Conservation (phyloP, 2,329 filamentous ascomycete species). For the Penicillium sp. region DNA sequence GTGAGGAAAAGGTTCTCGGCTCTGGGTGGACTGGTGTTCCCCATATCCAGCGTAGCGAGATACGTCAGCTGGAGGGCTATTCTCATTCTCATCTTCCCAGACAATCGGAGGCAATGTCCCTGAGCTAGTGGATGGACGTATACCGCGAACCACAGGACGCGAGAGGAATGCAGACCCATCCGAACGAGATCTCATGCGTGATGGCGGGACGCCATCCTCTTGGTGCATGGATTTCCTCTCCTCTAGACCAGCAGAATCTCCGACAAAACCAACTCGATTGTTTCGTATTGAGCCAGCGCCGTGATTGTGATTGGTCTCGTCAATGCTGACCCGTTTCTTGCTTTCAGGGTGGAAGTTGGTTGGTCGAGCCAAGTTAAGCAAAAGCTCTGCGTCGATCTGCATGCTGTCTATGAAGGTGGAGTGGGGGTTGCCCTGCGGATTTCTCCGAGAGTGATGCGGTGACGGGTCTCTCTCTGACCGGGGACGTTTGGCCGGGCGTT, state of each 20-base stretch:
- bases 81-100: slow-evolving; percentile 33
- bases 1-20: slow-evolving; percentile 3
- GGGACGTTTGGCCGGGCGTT: slow-evolving; percentile 60
- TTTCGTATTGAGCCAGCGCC: slow-evolving; percentile 24
- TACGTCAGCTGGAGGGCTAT: slow-evolving; percentile 13
- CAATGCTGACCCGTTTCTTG: slow-evolving; percentile 32
- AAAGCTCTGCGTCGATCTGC: slow-evolving; percentile 50
- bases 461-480: slow-evolving; percentile 58
- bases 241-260: slow-evolving; percentile 13
- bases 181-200: slow-evolving; percentile 43
- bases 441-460: slow-evolving; percentile 33
- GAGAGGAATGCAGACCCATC: slow-evolving; percentile 43
- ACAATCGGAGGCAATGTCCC: slow-evolving; percentile 34
- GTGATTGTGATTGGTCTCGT: slow-evolving; percentile 30
- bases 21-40: slow-evolving; percentile 6
- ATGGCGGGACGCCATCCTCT: slow-evolving; percentile 25
- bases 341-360: slow-evolving; percentile 32
- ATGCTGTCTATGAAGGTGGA: slow-evolving; percentile 39
- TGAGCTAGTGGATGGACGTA: slow-evolving; percentile 41
- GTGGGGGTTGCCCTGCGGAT: slow-evolving; percentile 5
- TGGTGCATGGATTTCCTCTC: slow-evolving; percentile 18
- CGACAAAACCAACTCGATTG: slow-evolving; percentile 20
- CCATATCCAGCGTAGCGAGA: slow-evolving; percentile 11
- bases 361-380: slow-evolving; percentile 47
- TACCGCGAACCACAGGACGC: slow-evolving; percentile 36